phyloP scores from a whole-genome alignment of 2,329 filamentous ascomycete species.

The Alternaria ethzedia region DNA sequence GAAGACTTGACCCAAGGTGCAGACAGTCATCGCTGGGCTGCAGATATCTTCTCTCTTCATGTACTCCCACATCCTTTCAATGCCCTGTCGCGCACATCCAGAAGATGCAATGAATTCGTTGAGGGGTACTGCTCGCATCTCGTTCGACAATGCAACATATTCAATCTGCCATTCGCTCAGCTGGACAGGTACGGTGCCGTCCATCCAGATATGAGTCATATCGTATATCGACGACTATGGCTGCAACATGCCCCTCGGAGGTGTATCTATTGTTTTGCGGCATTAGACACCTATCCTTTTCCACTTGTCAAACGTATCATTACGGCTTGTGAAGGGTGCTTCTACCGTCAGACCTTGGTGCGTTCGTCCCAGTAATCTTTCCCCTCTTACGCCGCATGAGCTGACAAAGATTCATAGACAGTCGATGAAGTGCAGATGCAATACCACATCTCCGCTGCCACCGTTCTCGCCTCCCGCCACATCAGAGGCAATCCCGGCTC shows the following conservation, averaged over 20 bases:
- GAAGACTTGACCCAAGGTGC: slow-evolving; percentile 29
- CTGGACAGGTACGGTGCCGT: slow-evolving; percentile 29
- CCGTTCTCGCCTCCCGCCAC: slow-evolving; percentile 15
- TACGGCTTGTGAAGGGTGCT: slow-evolving; percentile 34
- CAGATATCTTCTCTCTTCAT: slow-evolving; percentile 36
- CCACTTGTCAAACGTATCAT: slow-evolving; percentile 22
- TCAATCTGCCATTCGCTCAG: slow-evolving; percentile 38
- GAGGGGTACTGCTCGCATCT: slow-evolving; percentile 37
- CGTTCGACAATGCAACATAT: slow-evolving; percentile 34
- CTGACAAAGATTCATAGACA: slow-evolving; percentile 19
- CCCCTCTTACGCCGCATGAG: neutral
- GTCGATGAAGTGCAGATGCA: slow-evolving; percentile 36
- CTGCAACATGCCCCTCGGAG: slow-evolving; percentile 36
- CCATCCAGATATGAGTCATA: slow-evolving; percentile 33
- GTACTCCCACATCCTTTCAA: slow-evolving; percentile 36
- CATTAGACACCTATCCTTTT: slow-evolving; percentile 36
- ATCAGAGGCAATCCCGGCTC: slow-evolving; percentile 24
- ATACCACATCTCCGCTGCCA: slow-evolving; percentile 33
- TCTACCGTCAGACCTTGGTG: slow-evolving; percentile 39
- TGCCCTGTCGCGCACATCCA: slow-evolving; percentile 33
- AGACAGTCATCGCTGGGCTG: slow-evolving; percentile 35
- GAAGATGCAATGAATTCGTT: slow-evolving; percentile 24
- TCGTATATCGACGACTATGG: slow-evolving; percentile 41
- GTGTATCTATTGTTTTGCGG: slow-evolving; percentile 36
- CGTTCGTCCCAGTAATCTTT: neutral